Evolutionary conservation across 1,284 basidiomycete species (phyloP).

Genomic region (Salmacisia buchloeana): DNA sequence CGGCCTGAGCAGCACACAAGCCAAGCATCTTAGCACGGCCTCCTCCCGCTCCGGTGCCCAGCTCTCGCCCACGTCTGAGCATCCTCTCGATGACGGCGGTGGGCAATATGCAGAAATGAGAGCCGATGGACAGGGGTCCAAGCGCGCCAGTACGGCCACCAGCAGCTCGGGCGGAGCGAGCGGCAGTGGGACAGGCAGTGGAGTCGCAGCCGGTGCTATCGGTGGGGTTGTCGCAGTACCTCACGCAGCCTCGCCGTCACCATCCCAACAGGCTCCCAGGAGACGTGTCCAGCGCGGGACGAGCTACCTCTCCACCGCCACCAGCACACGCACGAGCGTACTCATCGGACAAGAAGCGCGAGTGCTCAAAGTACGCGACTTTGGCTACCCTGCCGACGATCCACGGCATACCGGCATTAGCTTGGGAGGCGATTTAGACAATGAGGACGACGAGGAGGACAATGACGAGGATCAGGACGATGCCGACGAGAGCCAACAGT

Average conservation of each 20-base stretch:
- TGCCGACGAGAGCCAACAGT: too few relatives aligned
- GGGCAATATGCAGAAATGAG: neutral
- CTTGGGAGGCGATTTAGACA: neutral
- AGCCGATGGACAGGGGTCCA: too few relatives aligned
- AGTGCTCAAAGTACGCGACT: constrained; percentile 26
- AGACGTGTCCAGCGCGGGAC: neutral
- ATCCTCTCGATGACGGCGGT: neutral
- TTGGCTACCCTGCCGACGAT: constrained; percentile 26
- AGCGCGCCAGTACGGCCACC: too few relatives aligned
- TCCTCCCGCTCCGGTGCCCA: neutral
- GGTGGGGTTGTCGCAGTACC: neutral
- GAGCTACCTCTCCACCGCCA: constrained; percentile 1
- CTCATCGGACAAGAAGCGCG: neutral
- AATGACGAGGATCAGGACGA: neutral
- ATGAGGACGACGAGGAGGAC: constrained; percentile 11
- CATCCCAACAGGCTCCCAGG: too few relatives aligned
- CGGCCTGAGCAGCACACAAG: neutral
- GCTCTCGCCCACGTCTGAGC: neutral
- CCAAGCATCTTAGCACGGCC: constrained; percentile 7
- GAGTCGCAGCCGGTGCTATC: neutral
- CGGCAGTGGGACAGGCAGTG: neutral
- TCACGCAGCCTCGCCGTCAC: neutral
- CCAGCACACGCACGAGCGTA: neutral
- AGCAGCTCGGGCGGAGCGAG: neutral
- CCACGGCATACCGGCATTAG: constrained; percentile 21